Conservation (phyloP, 2,329 filamentous ascomycete genomes). For the Botryotinia calthae region DNA sequence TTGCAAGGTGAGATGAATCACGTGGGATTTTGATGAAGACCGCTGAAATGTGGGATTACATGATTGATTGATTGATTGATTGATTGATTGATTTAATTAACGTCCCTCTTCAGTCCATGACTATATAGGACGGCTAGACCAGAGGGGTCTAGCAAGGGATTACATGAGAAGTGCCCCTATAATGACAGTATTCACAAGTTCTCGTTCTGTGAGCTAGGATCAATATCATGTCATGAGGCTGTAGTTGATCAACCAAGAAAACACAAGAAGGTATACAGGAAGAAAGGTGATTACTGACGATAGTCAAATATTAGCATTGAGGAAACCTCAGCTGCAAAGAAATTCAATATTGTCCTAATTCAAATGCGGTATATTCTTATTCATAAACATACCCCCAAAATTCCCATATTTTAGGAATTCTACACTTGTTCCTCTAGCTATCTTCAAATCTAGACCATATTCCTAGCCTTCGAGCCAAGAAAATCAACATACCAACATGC, state of each 20-base stretch:
- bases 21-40: no score
- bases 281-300: not conserved
- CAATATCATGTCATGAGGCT: not conserved
- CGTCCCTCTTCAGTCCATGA: no score
- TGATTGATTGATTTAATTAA: no score
- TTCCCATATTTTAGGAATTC: not conserved
- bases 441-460: not conserved
- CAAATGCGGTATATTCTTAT: not conserved
- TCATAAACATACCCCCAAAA: not conserved
- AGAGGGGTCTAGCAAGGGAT: no score
- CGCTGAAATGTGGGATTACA: not conserved
- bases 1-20: no score
- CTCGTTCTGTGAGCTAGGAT: not conserved
- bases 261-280: not conserved
- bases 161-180: not conserved
- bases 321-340: rapidly evolving
- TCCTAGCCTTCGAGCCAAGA: not conserved
- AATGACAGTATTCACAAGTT: not conserved
- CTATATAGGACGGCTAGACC: no score
- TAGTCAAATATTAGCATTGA: not conserved
- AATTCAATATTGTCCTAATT: rapidly evolving
- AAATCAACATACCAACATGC: no score
- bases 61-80: no score
- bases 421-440: not conserved
- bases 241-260: not conserved